Evolutionary conservation across 2,329 filamentous ascomycete genomes (phyloP).

Genomic region (Teratosphaeria pseudoeucalypti): DNA sequence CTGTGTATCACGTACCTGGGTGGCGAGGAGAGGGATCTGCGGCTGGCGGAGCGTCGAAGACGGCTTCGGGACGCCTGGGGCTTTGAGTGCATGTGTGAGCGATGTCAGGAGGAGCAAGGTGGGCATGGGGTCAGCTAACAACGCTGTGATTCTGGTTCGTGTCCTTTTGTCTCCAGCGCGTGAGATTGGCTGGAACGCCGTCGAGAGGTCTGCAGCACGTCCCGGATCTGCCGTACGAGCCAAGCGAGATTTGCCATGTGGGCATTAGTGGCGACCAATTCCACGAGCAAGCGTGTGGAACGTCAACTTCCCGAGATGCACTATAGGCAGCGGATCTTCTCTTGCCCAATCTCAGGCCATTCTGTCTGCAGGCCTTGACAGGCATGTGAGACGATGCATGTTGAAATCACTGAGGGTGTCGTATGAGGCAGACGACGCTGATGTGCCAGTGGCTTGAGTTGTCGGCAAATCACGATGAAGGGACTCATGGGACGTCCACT

Average conservation of each 20-base stretch:
- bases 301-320: neutral
- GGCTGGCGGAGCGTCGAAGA: constrained; percentile 26
- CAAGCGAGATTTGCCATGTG: neutral
- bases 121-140: neutral
- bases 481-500: neutral
- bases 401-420: neutral
- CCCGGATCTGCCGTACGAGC: neutral
- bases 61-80: constrained; percentile 34
- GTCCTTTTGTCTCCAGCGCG: neutral
- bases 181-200: neutral
- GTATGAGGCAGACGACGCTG: neutral
- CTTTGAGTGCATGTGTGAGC: constrained; percentile 34
- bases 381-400: neutral
- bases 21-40: constrained; percentile 35
- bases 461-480: neutral
- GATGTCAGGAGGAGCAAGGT: constrained; percentile 20
- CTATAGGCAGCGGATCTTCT: neutral
- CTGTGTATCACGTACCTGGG: constrained; percentile 40
- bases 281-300: neutral
- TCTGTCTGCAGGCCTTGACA: neutral
- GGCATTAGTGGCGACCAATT: neutral
- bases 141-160: neutral
- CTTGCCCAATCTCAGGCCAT: neutral
- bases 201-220: neutral
- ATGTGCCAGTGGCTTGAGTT: neutral